A percentile compares a stretch with the other conserved stretches of the same genome.
Conservation (phyloP, 2,329 filamentous ascomycete species). For the Pseudocercospora macadamiae region DNA sequence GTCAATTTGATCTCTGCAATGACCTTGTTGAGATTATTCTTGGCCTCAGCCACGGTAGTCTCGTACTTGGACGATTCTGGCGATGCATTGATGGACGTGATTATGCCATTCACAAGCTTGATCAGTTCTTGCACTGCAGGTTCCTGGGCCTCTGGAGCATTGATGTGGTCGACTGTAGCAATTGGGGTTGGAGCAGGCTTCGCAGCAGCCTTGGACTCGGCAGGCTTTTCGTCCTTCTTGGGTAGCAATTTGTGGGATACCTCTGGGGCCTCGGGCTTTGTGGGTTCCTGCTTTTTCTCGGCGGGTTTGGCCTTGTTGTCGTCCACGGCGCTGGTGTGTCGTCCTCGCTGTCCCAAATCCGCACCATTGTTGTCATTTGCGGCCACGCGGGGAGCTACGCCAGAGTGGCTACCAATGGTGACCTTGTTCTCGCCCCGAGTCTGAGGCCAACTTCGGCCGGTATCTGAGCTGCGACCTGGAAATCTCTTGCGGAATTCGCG, state of each 20-base stretch:
- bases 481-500: conserved; percentile 89
- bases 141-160: conserved; percentile 75
- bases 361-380: conserved; percentile 57
- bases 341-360: conserved; percentile 50
- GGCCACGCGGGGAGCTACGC: conserved; percentile 77
- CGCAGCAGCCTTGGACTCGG: conserved; percentile 45
- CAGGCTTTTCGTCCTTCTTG: conserved; percentile 26
- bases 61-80: conserved; percentile 76
- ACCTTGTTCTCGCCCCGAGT: conserved; percentile 67
- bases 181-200: conserved; percentile 44
- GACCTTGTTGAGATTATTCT: conserved; percentile 77
- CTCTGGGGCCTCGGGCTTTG: conserved; percentile 30
- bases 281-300: conserved; percentile 25
- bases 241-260: conserved; percentile 19
- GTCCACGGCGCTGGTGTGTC: conserved; percentile 64
- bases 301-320: conserved; percentile 50
- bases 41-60: conserved; percentile 79
- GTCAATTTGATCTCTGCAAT: conserved; percentile 76
- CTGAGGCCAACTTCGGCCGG: conserved; percentile 49
- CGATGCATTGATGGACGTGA: conserved; percentile 89
- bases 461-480: conserved; percentile 53
- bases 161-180: conserved; percentile 75
- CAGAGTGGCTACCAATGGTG: conserved; percentile 82
- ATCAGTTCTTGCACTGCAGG: conserved; percentile 90
- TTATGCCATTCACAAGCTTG: conserved; percentile 94